phyloP scores from a whole-genome alignment of 495 filamentous ascomycete species.

The Aspergillus campestris region DNA sequence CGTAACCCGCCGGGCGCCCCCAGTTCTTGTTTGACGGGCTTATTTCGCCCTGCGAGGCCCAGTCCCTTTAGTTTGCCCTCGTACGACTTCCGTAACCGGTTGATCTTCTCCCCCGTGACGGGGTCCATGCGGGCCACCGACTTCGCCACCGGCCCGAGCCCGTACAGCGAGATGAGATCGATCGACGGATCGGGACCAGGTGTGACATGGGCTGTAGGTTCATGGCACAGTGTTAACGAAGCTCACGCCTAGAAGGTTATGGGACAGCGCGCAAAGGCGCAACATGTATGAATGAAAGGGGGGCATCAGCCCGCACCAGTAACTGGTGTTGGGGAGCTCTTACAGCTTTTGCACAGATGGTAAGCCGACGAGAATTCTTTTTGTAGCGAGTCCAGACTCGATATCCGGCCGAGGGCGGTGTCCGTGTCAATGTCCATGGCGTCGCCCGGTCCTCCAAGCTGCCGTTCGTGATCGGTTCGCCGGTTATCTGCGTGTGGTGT shows the following conservation, averaged over 20 bases:
- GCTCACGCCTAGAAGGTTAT: slow-evolving; percentile 22
- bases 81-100: slow-evolving; percentile 66
- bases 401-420: slow-evolving; percentile 8
- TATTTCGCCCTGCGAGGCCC: slow-evolving; percentile 55
- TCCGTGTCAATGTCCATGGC: slow-evolving; percentile 35
- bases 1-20: slow-evolving; percentile 32
- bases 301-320: slow-evolving; percentile 21
- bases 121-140: slow-evolving; percentile 59
- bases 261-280: slow-evolving; percentile 15
- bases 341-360: slow-evolving; percentile 46
- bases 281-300: slow-evolving; percentile 2
- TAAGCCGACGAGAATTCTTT: slow-evolving; percentile 39
- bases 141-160: slow-evolving; percentile 49
- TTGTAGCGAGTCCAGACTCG: slow-evolving; percentile 37
- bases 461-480: slow-evolving; percentile 33
- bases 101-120: slow-evolving; percentile 60
- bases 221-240: slow-evolving; percentile 36
- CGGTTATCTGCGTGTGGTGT: slow-evolving; percentile 23
- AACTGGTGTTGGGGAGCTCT: slow-evolving; percentile 33
- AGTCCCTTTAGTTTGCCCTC: slow-evolving; percentile 59
- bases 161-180: slow-evolving; percentile 58
- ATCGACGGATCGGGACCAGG: slow-evolving; percentile 51
- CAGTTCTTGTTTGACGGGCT: slow-evolving; percentile 43
- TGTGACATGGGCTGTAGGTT: slow-evolving; percentile 32
- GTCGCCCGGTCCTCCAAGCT: slow-evolving; percentile 17